Percentiles rank a stretch among this genome's conserved stretches.
Evolutionary conservation across 495 filamentous ascomycete species (phyloP).

Genomic region (Penicillium verhagenii): DNA sequence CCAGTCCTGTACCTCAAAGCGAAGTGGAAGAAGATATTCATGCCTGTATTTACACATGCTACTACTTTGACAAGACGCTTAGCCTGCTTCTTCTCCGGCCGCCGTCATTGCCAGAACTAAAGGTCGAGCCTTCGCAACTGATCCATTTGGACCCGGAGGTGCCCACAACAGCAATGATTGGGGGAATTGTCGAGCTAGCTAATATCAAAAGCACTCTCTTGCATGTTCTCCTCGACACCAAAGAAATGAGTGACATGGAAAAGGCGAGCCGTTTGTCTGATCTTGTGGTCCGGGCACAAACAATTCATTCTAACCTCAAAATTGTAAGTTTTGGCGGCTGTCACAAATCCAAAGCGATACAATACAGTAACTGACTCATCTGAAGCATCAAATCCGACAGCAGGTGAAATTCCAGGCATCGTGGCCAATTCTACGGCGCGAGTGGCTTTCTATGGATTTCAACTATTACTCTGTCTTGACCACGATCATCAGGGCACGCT

Average conservation of each 20-base stretch:
- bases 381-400: constrained; percentile 20
- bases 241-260: constrained; percentile 15
- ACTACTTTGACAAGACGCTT: constrained; percentile 35
- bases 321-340: constrained; percentile 6
- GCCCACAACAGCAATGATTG: constrained; percentile 23
- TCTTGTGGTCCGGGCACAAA: constrained; percentile 19
- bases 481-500: constrained; percentile 26
- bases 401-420: constrained; percentile 16
- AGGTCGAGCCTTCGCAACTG: constrained; percentile 20
- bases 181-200: constrained; percentile 25
- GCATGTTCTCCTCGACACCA: constrained; percentile 19
- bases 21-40: constrained; percentile 28
- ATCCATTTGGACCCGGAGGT: constrained; percentile 24
- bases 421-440: constrained; percentile 18
- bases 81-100: constrained; percentile 39
- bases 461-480: constrained; percentile 29
- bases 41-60: constrained; percentile 29
- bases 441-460: constrained; percentile 34
- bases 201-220: constrained; percentile 21
- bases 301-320: constrained; percentile 21
- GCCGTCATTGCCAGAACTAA: constrained; percentile 30
- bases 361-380: neutral
- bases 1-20: constrained; percentile 13
- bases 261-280: constrained; percentile 26
- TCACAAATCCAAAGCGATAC: neutral